Percentiles rank a stretch among this genome's conserved stretches.
Conservation (phyloP, 1,284 basidiomycete species). For the Leccinum pallidistipes region DNA sequence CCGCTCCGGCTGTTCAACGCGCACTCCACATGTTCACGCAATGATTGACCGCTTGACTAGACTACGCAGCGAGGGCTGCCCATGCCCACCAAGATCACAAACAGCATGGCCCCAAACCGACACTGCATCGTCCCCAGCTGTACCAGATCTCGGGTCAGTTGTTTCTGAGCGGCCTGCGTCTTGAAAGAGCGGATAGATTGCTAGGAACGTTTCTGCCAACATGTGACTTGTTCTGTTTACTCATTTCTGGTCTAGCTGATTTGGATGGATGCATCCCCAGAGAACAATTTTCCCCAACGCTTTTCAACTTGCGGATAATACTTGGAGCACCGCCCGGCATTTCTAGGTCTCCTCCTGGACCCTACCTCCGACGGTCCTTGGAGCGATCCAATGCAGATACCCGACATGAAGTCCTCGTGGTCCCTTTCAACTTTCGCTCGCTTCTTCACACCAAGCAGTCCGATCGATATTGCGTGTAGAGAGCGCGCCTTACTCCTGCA, state of each 20-base stretch:
- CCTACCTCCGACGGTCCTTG: constrained; percentile 29
- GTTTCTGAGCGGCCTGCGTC: constrained; percentile 4
- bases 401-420: constrained; percentile 40
- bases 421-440: constrained; percentile 29
- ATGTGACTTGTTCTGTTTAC: constrained; percentile 2
- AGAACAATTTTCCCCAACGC: constrained; percentile 2
- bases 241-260: constrained; percentile 2
- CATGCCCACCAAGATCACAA: constrained; percentile 28
- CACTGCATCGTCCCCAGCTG: constrained; percentile 19
- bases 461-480: constrained; percentile 37
- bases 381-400: constrained; percentile 39
- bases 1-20: constrained; percentile 32
- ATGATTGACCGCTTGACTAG: constrained; percentile 29
- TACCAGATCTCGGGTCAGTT: constrained; percentile 12
- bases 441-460: constrained; percentile 36
- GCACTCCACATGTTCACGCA: constrained; percentile 34
- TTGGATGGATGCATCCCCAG: constrained; percentile 1
- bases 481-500: constrained; percentile 35
- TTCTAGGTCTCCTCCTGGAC: constrained; percentile 25
- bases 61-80: constrained; percentile 29
- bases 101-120: constrained; percentile 19
- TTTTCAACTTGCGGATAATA: constrained; percentile 15
- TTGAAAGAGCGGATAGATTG: constrained; percentile 3
- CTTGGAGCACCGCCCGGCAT: constrained; percentile 24
- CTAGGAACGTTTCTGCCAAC: constrained; percentile 10